Evolutionary conservation across 1,139 yeast species (phyloP).

Genomic region (Pichia sp.): DNA sequence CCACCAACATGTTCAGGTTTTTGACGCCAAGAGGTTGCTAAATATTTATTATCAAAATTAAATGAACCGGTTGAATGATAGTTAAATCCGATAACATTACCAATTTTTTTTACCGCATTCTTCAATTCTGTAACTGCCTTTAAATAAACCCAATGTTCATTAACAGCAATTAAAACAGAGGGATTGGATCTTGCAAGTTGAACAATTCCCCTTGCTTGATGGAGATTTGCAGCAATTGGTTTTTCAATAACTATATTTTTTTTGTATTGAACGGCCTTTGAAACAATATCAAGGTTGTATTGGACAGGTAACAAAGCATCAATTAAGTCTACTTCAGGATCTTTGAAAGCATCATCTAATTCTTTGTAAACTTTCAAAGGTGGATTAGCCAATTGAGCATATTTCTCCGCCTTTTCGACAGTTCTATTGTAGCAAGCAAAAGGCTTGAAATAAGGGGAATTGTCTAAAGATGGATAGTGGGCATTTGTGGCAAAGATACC

Average conservation of each 20-base stretch:
- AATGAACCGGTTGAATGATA: constrained; percentile 81
- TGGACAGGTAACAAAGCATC: constrained; percentile 88
- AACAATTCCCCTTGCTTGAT: constrained; percentile 76
- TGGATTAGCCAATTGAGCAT: constrained; percentile 60
- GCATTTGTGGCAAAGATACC: constrained; percentile 84
- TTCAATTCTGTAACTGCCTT: constrained; percentile 48
- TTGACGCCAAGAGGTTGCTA: constrained; percentile 75
- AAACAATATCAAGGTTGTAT: constrained; percentile 59
- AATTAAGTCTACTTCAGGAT: constrained; percentile 60
- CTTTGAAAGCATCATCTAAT: constrained; percentile 58
- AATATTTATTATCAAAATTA: constrained; percentile 56
- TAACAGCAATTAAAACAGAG: constrained; percentile 43
- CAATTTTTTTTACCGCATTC: constrained; percentile 60
- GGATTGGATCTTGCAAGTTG: constrained; percentile 59
- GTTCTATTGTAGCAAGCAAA: constrained; percentile 78
- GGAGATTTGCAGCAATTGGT: constrained; percentile 82
- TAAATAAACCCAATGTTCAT: constrained; percentile 81
- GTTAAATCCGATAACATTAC: constrained; percentile 68
- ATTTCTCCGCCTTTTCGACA: constrained; percentile 67
- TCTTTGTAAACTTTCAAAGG: constrained; percentile 53
- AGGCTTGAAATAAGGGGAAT: constrained; percentile 39
- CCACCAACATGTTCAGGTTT: constrained; percentile 91
- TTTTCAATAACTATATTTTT: constrained; percentile 82
- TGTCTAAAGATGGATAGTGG: constrained; percentile 69
- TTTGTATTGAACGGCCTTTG: constrained; percentile 57